A percentile compares a stretch with the other conserved stretches of the same genome.
phyloP scores from a whole-genome alignment of 2,329 filamentous ascomycete species.

The Trichothecium sympodiale region DNA sequence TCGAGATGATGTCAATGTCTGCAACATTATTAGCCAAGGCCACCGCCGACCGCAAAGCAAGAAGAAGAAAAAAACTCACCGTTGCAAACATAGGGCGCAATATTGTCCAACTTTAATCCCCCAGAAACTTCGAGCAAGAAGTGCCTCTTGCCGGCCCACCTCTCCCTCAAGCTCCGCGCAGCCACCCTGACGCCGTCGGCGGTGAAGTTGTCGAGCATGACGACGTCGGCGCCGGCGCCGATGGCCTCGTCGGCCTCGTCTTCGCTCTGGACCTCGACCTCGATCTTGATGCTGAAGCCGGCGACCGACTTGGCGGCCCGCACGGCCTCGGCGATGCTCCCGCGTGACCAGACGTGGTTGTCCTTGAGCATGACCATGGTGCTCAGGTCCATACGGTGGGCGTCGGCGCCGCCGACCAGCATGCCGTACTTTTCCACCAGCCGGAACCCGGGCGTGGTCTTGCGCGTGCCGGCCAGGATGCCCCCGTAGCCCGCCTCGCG shows the following conservation, averaged over 20 bases:
- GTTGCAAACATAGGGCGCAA: slow-evolving; percentile 66
- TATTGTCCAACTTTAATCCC: slow-evolving; percentile 76
- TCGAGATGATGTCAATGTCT: slow-evolving; percentile 93
- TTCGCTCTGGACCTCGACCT: slow-evolving; percentile 88
- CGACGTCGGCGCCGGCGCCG: slow-evolving; percentile 78
- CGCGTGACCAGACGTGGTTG: slow-evolving; percentile 91
- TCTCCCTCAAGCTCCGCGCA: slow-evolving; percentile 63
- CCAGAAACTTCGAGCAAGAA: slow-evolving; percentile 90
- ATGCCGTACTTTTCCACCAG: slow-evolving; percentile 98
- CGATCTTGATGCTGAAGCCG: slow-evolving; percentile 87
- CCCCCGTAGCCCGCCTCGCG: slow-evolving; percentile 64
- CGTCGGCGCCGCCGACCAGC: slow-evolving; percentile 84
- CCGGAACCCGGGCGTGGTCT: slow-evolving; percentile 92
- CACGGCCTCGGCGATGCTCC: slow-evolving; percentile 79
- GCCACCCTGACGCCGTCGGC: slow-evolving; percentile 66
- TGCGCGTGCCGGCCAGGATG: slow-evolving; percentile 84
- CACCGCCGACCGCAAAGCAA: no score
- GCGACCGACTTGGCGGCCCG: slow-evolving; percentile 70
- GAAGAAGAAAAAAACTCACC: slow-evolving; percentile 32
- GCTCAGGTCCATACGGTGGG: slow-evolving; percentile 81
- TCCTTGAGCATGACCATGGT: slow-evolving; percentile 99
- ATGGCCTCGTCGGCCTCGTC: slow-evolving; percentile 87
- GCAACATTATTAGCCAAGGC: slow-evolving; percentile 7
- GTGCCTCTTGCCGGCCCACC: slow-evolving; percentile 62
- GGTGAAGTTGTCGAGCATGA: slow-evolving; percentile 96